Conservation (phyloP, 495 filamentous ascomycete genomes). For the Staphylotrichum longicolle region DNA sequence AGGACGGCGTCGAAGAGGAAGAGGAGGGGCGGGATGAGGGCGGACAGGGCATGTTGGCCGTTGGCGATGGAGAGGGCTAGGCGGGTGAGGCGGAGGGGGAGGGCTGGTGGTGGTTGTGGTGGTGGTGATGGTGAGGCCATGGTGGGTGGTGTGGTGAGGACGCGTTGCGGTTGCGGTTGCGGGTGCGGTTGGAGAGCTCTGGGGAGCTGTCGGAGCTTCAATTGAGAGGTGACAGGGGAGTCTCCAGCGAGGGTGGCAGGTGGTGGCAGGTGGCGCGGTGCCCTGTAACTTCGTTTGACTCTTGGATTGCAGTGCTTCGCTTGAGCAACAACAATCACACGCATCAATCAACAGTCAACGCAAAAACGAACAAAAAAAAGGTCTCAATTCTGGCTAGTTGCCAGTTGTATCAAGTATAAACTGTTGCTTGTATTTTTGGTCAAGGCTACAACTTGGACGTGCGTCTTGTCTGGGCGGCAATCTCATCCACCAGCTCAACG, state of each 20-base stretch:
- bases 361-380: too few relatives aligned
- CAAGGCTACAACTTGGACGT: conserved; percentile 20
- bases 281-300: not conserved
- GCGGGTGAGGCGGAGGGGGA: conserved; percentile 19
- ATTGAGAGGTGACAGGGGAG: too few relatives aligned
- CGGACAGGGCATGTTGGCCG: conserved; percentile 41
- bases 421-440: not conserved
- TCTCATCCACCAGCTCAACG: conserved; percentile 67
- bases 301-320: too few relatives aligned
- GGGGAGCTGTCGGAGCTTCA: conserved; percentile 2
- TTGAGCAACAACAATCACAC: too few relatives aligned
- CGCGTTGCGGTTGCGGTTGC: conserved; percentile 15
- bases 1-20: conserved; percentile 72
- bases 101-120: conserved; percentile 18
- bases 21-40: conserved; percentile 56
- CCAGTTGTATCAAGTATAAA: not conserved
- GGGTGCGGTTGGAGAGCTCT: not conserved
- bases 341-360: too few relatives aligned
- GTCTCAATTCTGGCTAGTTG: too few relatives aligned
- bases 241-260: not conserved
- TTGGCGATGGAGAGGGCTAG: conserved; percentile 41
- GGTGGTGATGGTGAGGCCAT: not conserved
- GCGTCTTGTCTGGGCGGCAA: conserved; percentile 24
- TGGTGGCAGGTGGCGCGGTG: not conserved
- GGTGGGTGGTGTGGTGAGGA: conserved; percentile 14